These are phyloP conservation scores for Phaseolus coccineus DNA, from an alignment of 331 rosid species.

Conservation along the genomic window DNA sequence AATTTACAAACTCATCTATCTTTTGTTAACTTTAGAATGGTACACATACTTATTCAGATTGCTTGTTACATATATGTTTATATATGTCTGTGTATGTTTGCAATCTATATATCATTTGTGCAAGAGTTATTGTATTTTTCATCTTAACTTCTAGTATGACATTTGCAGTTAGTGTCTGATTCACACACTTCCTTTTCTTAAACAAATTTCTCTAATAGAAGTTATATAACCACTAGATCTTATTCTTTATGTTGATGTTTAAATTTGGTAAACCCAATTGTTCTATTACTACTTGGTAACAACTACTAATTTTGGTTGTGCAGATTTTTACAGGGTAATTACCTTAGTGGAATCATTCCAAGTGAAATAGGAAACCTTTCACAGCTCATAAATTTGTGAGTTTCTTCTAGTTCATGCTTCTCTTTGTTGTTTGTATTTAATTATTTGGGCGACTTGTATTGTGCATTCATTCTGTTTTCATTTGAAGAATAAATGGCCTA, in stretches of 20 bases:
- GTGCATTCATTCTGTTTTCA: constrained; percentile 19
- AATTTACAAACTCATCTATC: constrained; percentile 3
- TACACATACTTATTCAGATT: constrained; percentile 26
- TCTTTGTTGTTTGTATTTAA: constrained; percentile 21
- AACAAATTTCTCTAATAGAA: constrained; percentile 21
- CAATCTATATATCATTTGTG: constrained; percentile 19
- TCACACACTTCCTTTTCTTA: constrained; percentile 12
- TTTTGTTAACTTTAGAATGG: constrained; percentile 26
- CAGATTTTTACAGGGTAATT: constrained; percentile 98
- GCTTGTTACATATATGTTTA: not conserved
- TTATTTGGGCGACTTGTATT: constrained; percentile 29
- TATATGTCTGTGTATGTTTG: not conserved
- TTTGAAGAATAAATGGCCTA: constrained; percentile 31
- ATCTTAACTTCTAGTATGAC: constrained; percentile 7
- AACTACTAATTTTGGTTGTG: constrained; percentile 46
- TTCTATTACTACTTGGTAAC: constrained; percentile 38
- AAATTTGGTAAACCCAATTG: constrained; percentile 19
- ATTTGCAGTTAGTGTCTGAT: constrained; percentile 28
- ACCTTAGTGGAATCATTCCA: constrained; percentile 85
- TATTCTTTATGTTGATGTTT: constrained; percentile 33
- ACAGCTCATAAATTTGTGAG: constrained; percentile 80
- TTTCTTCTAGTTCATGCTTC: constrained; percentile 34
- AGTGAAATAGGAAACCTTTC: constrained; percentile 84
- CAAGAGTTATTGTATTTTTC: constrained; percentile 16
- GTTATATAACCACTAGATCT: constrained; percentile 14